phyloP scores from a whole-genome alignment of 2,329 filamentous ascomycete species.

The Orbilia javanica region DNA sequence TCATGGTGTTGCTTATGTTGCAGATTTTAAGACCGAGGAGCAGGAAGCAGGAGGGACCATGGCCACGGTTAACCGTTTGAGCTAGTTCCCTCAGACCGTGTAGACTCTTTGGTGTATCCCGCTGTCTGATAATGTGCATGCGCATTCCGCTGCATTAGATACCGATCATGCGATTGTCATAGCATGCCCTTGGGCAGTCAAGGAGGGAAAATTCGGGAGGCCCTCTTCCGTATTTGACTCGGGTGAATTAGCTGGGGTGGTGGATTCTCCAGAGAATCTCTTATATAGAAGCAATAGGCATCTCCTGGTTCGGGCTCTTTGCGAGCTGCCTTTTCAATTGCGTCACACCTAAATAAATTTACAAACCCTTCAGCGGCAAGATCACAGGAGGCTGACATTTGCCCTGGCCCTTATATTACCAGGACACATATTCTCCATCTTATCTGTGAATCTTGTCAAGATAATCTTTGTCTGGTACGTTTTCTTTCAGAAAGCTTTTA shows the following conservation, averaged over 20 bases:
- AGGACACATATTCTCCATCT: constrained; percentile 24
- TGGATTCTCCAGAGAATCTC: constrained; percentile 26
- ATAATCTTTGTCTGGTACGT: constrained; percentile 22
- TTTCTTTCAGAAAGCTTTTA: constrained; percentile 9
- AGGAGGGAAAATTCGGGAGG: constrained; percentile 45
- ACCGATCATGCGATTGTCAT: constrained; percentile 53
- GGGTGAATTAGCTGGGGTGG: not conserved
- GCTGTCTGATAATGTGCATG: constrained; percentile 25
- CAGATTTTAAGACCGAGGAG: constrained; percentile 34
- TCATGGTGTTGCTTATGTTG: constrained; percentile 35
- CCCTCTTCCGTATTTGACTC: constrained; percentile 42
- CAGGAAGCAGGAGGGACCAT: constrained; percentile 11
- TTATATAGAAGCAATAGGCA: constrained; percentile 51
- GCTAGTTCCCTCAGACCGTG: constrained; percentile 25
- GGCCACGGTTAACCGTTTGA: constrained; percentile 15
- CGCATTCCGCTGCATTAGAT: constrained; percentile 30
- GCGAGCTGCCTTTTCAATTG: constrained; percentile 49
- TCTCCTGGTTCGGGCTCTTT: constrained; percentile 38
- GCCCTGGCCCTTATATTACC: constrained; percentile 30
- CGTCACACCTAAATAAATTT: constrained; percentile 15
- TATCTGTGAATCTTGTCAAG: constrained; percentile 29
- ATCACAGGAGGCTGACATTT: constrained; percentile 38
- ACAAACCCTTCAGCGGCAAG: constrained; percentile 38
- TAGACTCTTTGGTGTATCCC: constrained; percentile 29
- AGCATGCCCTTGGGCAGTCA: constrained; percentile 42